These are phyloP conservation scores for Colletotrichum falcatum DNA, from an alignment of 2,329 filamentous ascomycete genomes.

Conservation along the genomic window DNA sequence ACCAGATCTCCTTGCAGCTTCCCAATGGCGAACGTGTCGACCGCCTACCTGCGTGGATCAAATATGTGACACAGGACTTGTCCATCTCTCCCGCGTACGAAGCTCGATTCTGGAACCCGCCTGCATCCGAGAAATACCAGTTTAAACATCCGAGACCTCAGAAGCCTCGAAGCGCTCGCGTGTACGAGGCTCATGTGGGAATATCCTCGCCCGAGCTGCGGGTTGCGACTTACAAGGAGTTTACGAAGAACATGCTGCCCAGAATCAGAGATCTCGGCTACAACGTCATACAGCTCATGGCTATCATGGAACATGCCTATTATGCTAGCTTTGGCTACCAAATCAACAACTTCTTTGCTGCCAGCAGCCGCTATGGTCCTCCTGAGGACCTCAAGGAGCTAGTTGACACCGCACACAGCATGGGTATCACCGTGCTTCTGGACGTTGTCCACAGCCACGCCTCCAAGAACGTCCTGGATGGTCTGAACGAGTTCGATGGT, in stretches of 20 bases:
- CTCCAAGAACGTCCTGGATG: constrained; percentile 96
- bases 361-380: constrained; percentile 92
- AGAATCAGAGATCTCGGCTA: constrained; percentile 92
- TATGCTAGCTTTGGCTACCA: constrained; percentile 99
- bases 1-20: constrained; percentile 83
- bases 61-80: constrained; percentile 94
- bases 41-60: constrained; percentile 96
- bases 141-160: constrained; percentile 87
- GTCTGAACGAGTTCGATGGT: constrained; percentile 95
- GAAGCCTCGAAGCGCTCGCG: constrained; percentile 87
- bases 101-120: constrained; percentile 97
- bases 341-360: constrained; percentile 98
- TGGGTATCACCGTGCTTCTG: constrained; percentile 91
- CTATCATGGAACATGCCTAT: constrained; percentile 99
- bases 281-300: constrained; percentile 98
- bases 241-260: constrained; percentile 91
- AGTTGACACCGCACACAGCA: constrained; percentile 90
- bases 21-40: constrained; percentile 86
- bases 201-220: constrained; percentile 92
- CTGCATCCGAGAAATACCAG: constrained; percentile 77
- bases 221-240: constrained; percentile 97
- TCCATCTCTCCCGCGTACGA: constrained; percentile 92
- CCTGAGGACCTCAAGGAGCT: constrained; percentile 97
- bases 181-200: constrained; percentile 98
- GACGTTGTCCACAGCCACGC: constrained; percentile 98